Conservation (phyloP, 305 asterid genomes). For the Rubia peregrina region DNA sequence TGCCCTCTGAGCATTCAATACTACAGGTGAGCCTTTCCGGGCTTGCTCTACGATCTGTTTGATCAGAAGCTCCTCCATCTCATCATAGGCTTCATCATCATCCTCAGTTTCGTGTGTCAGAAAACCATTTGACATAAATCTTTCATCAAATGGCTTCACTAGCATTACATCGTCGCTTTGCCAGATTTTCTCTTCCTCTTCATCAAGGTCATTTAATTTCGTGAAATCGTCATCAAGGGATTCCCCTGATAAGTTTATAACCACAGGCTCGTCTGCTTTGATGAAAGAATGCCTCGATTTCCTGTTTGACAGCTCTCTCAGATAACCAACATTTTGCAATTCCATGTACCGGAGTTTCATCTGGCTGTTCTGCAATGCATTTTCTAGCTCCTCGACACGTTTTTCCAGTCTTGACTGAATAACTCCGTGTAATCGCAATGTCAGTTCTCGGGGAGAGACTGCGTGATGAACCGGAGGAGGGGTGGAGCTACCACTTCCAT, state of each 20-base stretch:
- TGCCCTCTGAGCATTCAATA: constrained; percentile 62
- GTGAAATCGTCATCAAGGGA: constrained; percentile 50
- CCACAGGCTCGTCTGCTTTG: constrained; percentile 39
- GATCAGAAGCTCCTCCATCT: constrained; percentile 72
- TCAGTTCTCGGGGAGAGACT: constrained; percentile 73
- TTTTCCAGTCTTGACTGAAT: constrained; percentile 70
- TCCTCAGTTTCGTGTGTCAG: constrained; percentile 19
- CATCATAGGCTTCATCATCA: constrained; percentile 39
- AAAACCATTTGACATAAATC: constrained; percentile 7
- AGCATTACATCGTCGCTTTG: constrained; percentile 17
- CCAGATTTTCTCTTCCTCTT: constrained; percentile 27
- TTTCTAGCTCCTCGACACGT: constrained; percentile 72
- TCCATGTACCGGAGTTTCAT: constrained; percentile 35
- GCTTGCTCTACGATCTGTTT: constrained; percentile 76
- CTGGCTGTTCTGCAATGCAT: constrained; percentile 55
- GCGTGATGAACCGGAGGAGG: constrained; percentile 48
- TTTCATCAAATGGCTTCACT: constrained; percentile 6
- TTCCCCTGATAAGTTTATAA: constrained; percentile 54
- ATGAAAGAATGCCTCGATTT: constrained; percentile 24
- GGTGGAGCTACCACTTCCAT: constrained; percentile 45
- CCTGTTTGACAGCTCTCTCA: constrained; percentile 25
- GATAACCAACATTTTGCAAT: constrained; percentile 23
- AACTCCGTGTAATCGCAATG: constrained; percentile 72
- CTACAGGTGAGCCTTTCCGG: constrained; percentile 78
- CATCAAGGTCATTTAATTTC: constrained; percentile 48